Evolutionary conservation across 208 protist species (phyloP).

Genomic region (Endotrypanum monterogeii): DNA sequence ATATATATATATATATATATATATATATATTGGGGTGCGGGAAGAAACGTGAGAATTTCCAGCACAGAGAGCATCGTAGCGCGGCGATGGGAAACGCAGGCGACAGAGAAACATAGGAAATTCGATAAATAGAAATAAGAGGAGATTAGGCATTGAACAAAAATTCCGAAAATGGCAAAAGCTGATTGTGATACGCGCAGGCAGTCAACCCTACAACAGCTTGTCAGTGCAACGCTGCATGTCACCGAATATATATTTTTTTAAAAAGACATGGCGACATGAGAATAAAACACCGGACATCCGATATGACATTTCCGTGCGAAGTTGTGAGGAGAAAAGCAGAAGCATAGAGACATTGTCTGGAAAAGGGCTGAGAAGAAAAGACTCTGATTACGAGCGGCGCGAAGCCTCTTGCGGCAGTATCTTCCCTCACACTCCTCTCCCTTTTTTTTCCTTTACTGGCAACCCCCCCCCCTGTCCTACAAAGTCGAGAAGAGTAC

Average conservation of each 20-base stretch:
- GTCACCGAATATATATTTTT: too few species aligned
- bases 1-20: too few species aligned
- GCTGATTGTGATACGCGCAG: not conserved
- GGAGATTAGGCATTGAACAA: too few species aligned
- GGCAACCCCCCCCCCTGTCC: not conserved
- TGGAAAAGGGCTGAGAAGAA: not conserved
- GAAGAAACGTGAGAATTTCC: too few species aligned
- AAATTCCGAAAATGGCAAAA: not conserved
- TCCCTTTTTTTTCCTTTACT: not conserved
- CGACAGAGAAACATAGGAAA: too few species aligned
- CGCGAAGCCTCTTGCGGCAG: not conserved
- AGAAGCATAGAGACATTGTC: not conserved
- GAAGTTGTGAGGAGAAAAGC: not conserved
- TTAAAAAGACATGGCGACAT: too few species aligned
- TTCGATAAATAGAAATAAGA: too few species aligned
- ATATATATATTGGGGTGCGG: too few species aligned
- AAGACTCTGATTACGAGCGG: not conserved
- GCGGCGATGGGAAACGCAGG: too few species aligned
- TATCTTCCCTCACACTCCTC: not conserved
- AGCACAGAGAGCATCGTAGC: too few species aligned
- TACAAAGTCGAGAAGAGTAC: constrained; percentile 66
- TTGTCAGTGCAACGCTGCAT: too few species aligned
- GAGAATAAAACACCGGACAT: too few species aligned
- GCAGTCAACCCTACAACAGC: not conserved
- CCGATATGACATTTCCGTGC: not conserved